Percentiles rank a stretch among this genome's conserved stretches.
phyloP scores from a whole-genome alignment of 805 yeast species.

The Cyberlindnera petersonii region DNA sequence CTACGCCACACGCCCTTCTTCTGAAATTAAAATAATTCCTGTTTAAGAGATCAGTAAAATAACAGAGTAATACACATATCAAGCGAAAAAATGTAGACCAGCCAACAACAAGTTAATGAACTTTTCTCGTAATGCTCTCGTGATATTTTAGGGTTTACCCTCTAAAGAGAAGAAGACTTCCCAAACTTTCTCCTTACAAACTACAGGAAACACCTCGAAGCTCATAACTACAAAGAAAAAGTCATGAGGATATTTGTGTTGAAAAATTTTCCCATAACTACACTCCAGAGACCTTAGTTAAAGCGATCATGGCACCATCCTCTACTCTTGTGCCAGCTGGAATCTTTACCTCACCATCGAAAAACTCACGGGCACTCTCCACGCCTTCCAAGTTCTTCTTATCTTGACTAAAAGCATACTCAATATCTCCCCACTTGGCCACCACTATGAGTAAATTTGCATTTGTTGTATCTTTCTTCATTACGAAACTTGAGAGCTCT shows the following conservation, averaged over 20 bases:
- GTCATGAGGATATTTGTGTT: background rate
- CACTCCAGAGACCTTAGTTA: conserved; percentile 32
- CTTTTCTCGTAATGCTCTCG: too few relatives aligned
- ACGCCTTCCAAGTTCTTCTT: conserved; percentile 48
- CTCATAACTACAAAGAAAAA: too few relatives aligned
- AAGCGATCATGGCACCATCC: conserved; percentile 62
- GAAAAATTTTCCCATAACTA: background rate
- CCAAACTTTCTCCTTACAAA: too few relatives aligned
- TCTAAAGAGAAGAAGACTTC: too few relatives aligned
- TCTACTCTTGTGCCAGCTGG: conserved; percentile 61
- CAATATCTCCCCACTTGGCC: conserved; percentile 59
- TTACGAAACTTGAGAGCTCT: conserved; percentile 24
- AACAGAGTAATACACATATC: background rate
- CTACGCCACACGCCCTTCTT: conserved; percentile 71
- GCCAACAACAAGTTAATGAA: too few relatives aligned
- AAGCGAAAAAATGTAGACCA: too few relatives aligned
- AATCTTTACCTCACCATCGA: conserved; percentile 57
- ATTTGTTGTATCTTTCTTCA: conserved; percentile 19
- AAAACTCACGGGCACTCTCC: conserved; percentile 53
- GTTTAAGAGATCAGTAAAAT: background rate
- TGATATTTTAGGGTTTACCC: too few relatives aligned
- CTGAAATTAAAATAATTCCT: background rate
- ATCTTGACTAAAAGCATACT: conserved; percentile 49
- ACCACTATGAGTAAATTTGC: conserved; percentile 48
- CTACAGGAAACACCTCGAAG: too few relatives aligned